A percentile compares a stretch with the other conserved stretches of the same genome.
Evolutionary conservation across 495 filamentous ascomycete genomes (phyloP).

Genomic region (Aspergillus avenaceus): DNA sequence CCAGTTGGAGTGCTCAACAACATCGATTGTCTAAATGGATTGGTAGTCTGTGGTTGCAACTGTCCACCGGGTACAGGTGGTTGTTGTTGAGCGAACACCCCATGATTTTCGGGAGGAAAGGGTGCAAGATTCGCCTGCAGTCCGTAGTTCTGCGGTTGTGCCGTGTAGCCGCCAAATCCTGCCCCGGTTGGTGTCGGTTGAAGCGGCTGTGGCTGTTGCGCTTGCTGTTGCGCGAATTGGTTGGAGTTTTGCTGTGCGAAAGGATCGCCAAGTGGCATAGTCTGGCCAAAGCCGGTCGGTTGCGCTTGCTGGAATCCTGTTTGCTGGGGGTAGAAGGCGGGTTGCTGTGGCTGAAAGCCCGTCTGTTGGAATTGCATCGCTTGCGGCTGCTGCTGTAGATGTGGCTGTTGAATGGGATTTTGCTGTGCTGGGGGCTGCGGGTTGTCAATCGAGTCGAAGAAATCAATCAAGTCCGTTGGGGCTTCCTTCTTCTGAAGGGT

Average conservation of each 20-base stretch:
- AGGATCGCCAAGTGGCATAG: constrained; percentile 31
- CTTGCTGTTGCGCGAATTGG: constrained; percentile 50
- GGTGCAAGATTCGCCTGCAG: constrained; percentile 47
- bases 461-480: constrained; percentile 87
- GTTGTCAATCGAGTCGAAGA: constrained; percentile 97
- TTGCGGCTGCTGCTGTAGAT: constrained; percentile 27
- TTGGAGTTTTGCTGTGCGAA: constrained; percentile 48
- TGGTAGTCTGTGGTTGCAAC: constrained; percentile 50
- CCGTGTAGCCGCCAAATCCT: constrained; percentile 82
- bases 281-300: constrained; percentile 21
- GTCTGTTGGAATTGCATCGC: constrained; percentile 42
- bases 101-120: constrained; percentile 63
- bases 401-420: constrained; percentile 37
- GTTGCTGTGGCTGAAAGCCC: constrained; percentile 46
- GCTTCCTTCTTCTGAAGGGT: constrained; percentile 45
- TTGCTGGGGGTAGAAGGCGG: constrained; percentile 33
- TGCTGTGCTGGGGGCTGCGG: constrained; percentile 62
- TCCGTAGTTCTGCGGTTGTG: constrained; percentile 55
- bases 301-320: constrained; percentile 27
- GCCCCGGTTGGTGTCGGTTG: constrained; percentile 68
- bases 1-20: constrained; percentile 54
- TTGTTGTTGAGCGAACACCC: constrained; percentile 48
- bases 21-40: constrained; percentile 88
- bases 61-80: constrained; percentile 18
- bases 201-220: constrained; percentile 45